Conservation (phyloP, 148 eudicot genomes). For the Rhododendron henanense region DNA sequence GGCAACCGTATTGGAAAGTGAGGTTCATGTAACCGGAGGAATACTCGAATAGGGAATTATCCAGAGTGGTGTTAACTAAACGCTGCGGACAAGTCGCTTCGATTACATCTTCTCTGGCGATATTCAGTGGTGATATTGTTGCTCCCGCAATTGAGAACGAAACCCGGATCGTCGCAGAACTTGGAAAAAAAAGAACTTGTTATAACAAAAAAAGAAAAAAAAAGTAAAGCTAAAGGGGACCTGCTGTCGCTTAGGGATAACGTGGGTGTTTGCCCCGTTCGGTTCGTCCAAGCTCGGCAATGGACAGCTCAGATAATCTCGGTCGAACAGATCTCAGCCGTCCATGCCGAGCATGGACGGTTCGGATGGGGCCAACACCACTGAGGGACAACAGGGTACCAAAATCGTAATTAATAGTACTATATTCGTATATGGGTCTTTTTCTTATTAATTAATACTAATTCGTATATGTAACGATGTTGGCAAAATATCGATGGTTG, state of each 20-base stretch:
- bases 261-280: no score
- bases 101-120: slow-evolving; percentile 26
- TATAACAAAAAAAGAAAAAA: background rate
- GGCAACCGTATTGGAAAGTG: slow-evolving; percentile 30
- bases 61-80: slow-evolving; percentile 33
- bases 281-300: no score
- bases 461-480: no score
- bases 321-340: no score
- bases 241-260: no score
- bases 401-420: background rate
- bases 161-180: slow-evolving; percentile 30
- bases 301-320: no score
- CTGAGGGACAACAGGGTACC: no score
- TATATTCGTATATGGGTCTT: no score
- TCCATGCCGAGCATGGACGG: no score
- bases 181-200: background rate
- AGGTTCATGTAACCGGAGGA: slow-evolving; percentile 12
- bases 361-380: no score
- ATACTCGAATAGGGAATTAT: slow-evolving; percentile 20
- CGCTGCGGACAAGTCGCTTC: slow-evolving; percentile 21
- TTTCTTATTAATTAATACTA: no score
- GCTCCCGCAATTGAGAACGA: slow-evolving; percentile 22
- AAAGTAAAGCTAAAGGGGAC: no score
- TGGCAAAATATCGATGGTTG: background rate
- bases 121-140: slow-evolving; percentile 10